Conservation (phyloP, 148 eudicot species). For the Rheum nobile region DNA sequence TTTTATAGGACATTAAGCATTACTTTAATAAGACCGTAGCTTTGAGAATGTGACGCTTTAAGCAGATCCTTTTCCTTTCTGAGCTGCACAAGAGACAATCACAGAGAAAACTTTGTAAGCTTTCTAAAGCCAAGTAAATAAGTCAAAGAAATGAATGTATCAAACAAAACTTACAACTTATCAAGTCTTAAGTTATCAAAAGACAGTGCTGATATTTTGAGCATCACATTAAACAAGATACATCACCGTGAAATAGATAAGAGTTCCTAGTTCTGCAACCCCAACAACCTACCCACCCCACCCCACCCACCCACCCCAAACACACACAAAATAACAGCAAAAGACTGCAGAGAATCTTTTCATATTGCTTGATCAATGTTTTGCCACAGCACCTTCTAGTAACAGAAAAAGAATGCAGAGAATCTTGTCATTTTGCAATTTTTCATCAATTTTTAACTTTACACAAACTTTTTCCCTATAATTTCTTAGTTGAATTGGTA, state of each 20-base stretch:
- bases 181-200: neutral
- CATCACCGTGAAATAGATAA: neutral
- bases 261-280: neutral
- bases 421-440: neutral
- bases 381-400: neutral
- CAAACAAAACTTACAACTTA: neutral
- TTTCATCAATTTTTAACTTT: neutral
- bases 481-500: neutral
- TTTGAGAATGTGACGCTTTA: constrained; percentile 58
- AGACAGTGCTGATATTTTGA: neutral
- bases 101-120: neutral
- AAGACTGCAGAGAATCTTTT: neutral
- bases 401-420: neutral
- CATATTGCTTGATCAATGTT: too few species aligned
- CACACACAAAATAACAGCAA: neutral
- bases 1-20: constrained; percentile 6
- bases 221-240: neutral
- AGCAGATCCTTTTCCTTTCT: constrained; percentile 66
- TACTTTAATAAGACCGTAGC: constrained; percentile 63
- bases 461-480: neutral
- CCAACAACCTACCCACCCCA: neutral
- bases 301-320: neutral
- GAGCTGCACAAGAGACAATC: constrained; percentile 27
- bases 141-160: neutral
- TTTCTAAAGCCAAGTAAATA: neutral